phyloP scores from a whole-genome alignment of 345 rosid genomes.

The Salix koriyanagi region DNA sequence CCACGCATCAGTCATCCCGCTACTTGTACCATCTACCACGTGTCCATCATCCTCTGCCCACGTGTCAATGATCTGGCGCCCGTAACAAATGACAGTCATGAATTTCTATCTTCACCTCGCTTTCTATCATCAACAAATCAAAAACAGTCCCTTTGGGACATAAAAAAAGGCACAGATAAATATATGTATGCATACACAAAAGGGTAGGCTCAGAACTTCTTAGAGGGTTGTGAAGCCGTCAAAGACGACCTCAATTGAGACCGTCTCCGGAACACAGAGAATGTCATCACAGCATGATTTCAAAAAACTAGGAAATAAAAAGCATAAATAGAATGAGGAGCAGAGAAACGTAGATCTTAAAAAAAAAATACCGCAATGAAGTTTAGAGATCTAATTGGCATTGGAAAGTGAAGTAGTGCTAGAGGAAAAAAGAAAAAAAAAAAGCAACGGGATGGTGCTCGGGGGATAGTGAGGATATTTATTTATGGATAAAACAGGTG shows the following conservation, averaged over 20 bases:
- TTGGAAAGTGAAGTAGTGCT: neutral
- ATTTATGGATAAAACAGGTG: neutral
- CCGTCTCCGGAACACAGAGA: conserved; percentile 35
- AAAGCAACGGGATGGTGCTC: accelerated
- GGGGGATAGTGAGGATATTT: neutral
- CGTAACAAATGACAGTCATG: conserved; percentile 35
- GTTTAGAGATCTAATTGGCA: neutral
- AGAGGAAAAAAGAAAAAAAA: accelerated
- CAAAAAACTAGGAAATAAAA: no score
- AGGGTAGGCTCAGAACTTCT: conserved; percentile 52
- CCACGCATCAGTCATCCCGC: no score
- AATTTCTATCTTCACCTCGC: conserved; percentile 49
- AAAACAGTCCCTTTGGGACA: neutral
- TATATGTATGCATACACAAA: neutral
- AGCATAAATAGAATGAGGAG: neutral
- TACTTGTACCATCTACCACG: no score
- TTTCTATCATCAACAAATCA: neutral
- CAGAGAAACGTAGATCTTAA: neutral
- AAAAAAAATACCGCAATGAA: neutral
- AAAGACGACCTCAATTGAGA: conserved; percentile 10
- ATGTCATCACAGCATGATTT: conserved; percentile 30
- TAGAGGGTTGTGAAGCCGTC: conserved; percentile 58
- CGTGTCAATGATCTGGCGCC: no score
- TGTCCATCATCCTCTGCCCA: accelerated
- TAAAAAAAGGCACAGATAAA: neutral